A percentile compares a stretch with the other conserved stretches of the same genome.
Evolutionary conservation across 768 basidiomycete species (phyloP).

Genomic region (Coprinellus aureogranulatus): DNA sequence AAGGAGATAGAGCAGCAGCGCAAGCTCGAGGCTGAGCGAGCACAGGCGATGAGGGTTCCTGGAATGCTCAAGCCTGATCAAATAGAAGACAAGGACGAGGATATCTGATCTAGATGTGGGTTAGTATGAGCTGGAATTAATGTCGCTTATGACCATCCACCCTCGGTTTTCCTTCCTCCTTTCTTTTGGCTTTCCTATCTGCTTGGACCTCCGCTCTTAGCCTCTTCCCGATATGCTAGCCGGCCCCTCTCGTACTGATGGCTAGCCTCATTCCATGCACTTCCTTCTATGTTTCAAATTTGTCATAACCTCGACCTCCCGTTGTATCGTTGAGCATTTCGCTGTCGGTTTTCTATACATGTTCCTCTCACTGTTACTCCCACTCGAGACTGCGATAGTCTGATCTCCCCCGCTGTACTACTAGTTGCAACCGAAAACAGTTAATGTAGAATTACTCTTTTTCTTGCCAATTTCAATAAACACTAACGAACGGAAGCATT

Average conservation of each 20-base stretch:
- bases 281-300: neutral
- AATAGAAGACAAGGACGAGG: slow-evolving; percentile 90
- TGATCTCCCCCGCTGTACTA: neutral
- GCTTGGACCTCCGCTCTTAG: neutral
- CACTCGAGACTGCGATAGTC: neutral
- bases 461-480: too few species aligned
- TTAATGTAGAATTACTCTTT: slow-evolving; percentile 3
- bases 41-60: slow-evolving; percentile 91
- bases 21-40: slow-evolving; percentile 80
- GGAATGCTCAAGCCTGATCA: slow-evolving; percentile 97
- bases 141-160: neutral
- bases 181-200: neutral
- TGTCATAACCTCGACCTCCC: neutral
- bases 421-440: slow-evolving; percentile 3
- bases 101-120: slow-evolving; percentile 47
- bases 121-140: neutral
- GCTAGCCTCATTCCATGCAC: neutral
- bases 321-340: neutral
- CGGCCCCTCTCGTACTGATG: neutral
- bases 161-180: neutral
- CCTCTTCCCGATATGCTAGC: neutral
- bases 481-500: too few species aligned
- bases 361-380: too few species aligned
- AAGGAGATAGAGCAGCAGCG: slow-evolving; percentile 82
- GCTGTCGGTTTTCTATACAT: slow-evolving; percentile 1